Evolutionary conservation across 2,329 filamentous ascomycete genomes (phyloP).

Genomic region (Ophiostoma angusticollis): DNA sequence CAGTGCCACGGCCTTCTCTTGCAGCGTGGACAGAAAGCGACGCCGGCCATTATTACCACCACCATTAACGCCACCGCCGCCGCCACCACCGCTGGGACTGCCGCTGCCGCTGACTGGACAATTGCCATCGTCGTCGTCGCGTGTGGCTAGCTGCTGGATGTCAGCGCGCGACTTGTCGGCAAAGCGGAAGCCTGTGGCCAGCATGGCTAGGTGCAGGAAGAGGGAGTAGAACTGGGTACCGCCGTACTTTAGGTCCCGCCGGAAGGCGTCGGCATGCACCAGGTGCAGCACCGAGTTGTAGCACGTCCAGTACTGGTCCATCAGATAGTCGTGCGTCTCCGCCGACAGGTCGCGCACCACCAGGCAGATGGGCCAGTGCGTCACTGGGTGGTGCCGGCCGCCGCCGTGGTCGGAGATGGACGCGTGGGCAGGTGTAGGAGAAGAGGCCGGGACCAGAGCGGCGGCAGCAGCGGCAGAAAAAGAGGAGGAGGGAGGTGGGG

Average conservation of each 20-base stretch:
- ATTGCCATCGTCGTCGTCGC: no score
- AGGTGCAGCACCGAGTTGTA: slow-evolving; percentile 12
- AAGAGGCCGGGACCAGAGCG: no score
- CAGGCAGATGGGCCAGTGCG: slow-evolving; percentile 2
- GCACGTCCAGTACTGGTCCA: slow-evolving; percentile 10
- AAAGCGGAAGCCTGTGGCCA: slow-evolving; percentile 12
- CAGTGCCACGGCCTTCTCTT: slow-evolving; percentile 10
- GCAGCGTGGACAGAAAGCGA: slow-evolving; percentile 6
- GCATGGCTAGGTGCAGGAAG: slow-evolving; percentile 11
- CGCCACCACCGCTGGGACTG: no score
- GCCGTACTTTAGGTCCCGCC: slow-evolving; percentile 8
- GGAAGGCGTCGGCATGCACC: slow-evolving; percentile 8
- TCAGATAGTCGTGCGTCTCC: slow-evolving; percentile 11
- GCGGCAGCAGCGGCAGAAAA: no score
- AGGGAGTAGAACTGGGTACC: slow-evolving; percentile 10
- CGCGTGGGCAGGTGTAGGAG: no score
- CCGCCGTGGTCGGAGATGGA: no score
- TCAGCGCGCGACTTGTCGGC: slow-evolving; percentile 10
- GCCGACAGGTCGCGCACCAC: slow-evolving; percentile 3
- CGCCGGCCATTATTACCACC: no score
- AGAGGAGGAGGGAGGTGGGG: no score
- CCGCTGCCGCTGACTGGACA: no score
- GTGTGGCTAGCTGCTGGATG: slow-evolving; percentile 5
- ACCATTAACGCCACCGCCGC: no score
- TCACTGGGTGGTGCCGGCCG: neutral